A percentile compares a stretch with the other conserved stretches of the same genome.
phyloP scores from a whole-genome alignment of 805 yeast species.

The Candida palmyrensis region DNA sequence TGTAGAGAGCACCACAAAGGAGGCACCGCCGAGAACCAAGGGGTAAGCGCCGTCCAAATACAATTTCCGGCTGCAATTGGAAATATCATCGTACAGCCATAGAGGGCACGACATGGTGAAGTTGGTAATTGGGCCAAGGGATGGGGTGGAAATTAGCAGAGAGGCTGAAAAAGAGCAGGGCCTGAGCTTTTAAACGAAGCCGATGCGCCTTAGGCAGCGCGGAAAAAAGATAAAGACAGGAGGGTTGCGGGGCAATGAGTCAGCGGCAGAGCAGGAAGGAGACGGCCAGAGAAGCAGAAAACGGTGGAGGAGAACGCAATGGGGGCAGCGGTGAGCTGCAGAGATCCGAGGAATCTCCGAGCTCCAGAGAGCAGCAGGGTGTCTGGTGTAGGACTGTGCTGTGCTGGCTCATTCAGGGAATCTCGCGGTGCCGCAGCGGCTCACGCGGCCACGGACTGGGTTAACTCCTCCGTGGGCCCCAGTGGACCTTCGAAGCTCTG shows the following conservation, averaged over 20 bases:
- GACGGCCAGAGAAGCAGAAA: background rate
- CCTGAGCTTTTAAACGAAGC: background rate
- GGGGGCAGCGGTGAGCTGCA: background rate
- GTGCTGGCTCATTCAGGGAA: no score
- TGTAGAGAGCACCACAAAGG: constrained; percentile 20
- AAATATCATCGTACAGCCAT: constrained; percentile 63
- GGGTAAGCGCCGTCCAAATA: constrained; percentile 33
- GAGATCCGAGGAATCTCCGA: no score
- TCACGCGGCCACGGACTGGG: no score
- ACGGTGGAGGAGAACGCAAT: background rate
- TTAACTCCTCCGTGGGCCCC: no score
- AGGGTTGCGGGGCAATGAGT: constrained; percentile 1
- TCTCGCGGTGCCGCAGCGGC: no score
- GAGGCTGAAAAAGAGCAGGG: constrained; percentile 2
- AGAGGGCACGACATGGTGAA: constrained; percentile 10
- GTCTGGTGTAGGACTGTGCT: no score
- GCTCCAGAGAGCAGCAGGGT: no score
- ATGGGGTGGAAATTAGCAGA: constrained; percentile 1
- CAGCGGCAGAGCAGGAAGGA: background rate
- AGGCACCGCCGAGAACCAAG: constrained; percentile 21
- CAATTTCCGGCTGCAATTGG: constrained; percentile 43
- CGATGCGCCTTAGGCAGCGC: no score
- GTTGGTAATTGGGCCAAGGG: no score
- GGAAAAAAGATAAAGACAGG: background rate
- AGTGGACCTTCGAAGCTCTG: no score